phyloP scores from a whole-genome alignment of 768 basidiomycete genomes.

The Hemileccinum rubropunctum region DNA sequence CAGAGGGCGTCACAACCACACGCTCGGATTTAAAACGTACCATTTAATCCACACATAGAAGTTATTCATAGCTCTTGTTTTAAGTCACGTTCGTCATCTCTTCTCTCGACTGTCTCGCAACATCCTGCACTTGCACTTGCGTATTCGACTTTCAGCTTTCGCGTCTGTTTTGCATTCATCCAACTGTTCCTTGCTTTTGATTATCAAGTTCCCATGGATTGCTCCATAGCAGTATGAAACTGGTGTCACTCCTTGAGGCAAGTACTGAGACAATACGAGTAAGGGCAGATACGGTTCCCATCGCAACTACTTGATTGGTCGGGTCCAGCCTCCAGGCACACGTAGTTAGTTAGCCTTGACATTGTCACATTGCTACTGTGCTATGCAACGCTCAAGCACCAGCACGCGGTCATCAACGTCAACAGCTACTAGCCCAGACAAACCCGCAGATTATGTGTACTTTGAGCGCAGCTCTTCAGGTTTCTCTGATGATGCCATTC shows the following conservation, averaged over 20 bases:
- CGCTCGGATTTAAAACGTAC: not conserved
- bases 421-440: conserved; percentile 27
- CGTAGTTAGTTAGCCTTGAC: not conserved
- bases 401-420: conserved; percentile 28
- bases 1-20: not conserved
- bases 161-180: too few species aligned
- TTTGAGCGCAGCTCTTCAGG: conserved; percentile 78
- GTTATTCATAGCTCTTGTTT: too few species aligned
- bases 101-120: not conserved
- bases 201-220: too few species aligned
- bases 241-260: too few species aligned
- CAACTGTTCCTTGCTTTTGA: too few species aligned
- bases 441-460: conserved; percentile 78
- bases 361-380: not conserved
- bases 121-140: not conserved
- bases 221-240: too few species aligned
- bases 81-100: not conserved
- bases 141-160: not conserved
- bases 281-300: conserved; percentile 11
- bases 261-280: too few species aligned
- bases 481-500: conserved; percentile 78
- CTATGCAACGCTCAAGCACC: conserved; percentile 32
- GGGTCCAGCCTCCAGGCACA: not conserved
- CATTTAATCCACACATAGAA: too few species aligned
- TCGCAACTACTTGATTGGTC: conserved; percentile 11